phyloP scores from a whole-genome alignment of 164 flowering plant genomes.

The Aristolochia contorta region DNA sequence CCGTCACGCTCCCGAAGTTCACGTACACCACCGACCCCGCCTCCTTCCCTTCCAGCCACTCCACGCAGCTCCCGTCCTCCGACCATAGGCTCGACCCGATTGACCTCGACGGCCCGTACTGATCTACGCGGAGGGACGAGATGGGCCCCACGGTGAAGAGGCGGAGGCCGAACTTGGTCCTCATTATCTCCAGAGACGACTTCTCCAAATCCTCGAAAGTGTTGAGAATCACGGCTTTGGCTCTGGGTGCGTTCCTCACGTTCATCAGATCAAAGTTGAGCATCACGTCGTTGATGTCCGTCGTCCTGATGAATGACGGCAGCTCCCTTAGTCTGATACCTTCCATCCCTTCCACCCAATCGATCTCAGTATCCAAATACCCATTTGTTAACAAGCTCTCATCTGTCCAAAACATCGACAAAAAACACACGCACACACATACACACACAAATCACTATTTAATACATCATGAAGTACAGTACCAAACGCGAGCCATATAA shows the following conservation, averaged over 20 bases:
- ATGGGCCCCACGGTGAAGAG: slow-evolving; percentile 27
- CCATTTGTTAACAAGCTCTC: slow-evolving; percentile 24
- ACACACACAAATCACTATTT: too few relatives aligned
- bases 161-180: slow-evolving; percentile 5
- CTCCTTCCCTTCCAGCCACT: too few relatives aligned
- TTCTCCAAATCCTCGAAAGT: slow-evolving; percentile 34
- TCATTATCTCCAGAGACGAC: slow-evolving; percentile 21
- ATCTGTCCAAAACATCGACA: slow-evolving; percentile 14
- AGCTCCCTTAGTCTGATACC: slow-evolving; percentile 28
- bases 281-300: slow-evolving; percentile 23
- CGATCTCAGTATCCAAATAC: slow-evolving; percentile 25
- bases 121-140: slow-evolving; percentile 14
- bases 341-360: slow-evolving; percentile 32
- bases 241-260: slow-evolving; percentile 6
- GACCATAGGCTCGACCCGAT: too few relatives aligned
- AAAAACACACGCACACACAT: background rate
- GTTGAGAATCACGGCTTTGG: slow-evolving; percentile 25
- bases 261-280: slow-evolving; percentile 12
- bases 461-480: background rate
- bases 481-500: too few relatives aligned
- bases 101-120: background rate
- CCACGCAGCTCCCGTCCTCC: slow-evolving; percentile 6
- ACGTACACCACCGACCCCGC: too few relatives aligned
- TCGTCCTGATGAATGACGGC: slow-evolving; percentile 24
- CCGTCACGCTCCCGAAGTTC: background rate